phyloP scores from a whole-genome alignment of 2,329 filamentous ascomycete genomes.

The Coniochaeta hoffmannii region DNA sequence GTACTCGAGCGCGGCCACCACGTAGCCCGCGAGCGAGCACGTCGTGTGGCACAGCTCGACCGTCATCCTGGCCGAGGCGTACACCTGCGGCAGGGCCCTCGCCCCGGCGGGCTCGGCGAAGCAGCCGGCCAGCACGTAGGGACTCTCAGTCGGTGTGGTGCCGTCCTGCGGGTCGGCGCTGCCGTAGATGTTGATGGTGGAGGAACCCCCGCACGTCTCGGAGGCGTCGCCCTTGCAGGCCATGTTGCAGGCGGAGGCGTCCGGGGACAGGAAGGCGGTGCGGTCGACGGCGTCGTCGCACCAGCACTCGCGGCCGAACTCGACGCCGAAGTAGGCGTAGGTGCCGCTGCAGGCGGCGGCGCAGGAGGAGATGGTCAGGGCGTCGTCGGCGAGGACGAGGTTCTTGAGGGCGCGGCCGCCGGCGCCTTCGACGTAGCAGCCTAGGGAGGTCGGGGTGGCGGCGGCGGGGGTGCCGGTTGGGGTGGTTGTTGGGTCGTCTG shows the following conservation, averaged over 20 bases:
- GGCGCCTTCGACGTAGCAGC: slow-evolving; percentile 1
- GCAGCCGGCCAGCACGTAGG: not conserved
- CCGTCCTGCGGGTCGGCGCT: not conserved
- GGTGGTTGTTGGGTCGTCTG: not conserved
- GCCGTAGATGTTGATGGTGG: slow-evolving; percentile 3
- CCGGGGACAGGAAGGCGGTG: not conserved
- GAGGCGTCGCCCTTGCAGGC: not conserved
- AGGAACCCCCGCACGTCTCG: not conserved
- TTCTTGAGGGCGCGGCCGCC: not conserved
- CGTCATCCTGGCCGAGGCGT: slow-evolving; percentile 10
- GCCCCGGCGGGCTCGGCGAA: not conserved
- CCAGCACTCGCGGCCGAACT: not conserved
- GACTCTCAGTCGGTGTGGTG: not conserved
- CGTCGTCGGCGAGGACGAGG: not conserved
- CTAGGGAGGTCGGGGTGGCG: not conserved
- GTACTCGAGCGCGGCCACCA: slow-evolving; percentile 15
- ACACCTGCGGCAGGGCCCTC: not conserved
- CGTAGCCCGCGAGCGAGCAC: slow-evolving; percentile 10
- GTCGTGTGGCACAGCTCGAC: slow-evolving; percentile 13
- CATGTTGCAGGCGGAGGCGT: not conserved
- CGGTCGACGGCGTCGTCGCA: not conserved
- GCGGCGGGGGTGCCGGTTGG: not conserved
- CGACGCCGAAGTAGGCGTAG: not conserved
- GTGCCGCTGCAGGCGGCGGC: not conserved
- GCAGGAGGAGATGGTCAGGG: not conserved